A percentile compares a stretch with the other conserved stretches of the same genome.
Conservation (phyloP, 2,329 filamentous ascomycete species). For the Zarea fungicola region DNA sequence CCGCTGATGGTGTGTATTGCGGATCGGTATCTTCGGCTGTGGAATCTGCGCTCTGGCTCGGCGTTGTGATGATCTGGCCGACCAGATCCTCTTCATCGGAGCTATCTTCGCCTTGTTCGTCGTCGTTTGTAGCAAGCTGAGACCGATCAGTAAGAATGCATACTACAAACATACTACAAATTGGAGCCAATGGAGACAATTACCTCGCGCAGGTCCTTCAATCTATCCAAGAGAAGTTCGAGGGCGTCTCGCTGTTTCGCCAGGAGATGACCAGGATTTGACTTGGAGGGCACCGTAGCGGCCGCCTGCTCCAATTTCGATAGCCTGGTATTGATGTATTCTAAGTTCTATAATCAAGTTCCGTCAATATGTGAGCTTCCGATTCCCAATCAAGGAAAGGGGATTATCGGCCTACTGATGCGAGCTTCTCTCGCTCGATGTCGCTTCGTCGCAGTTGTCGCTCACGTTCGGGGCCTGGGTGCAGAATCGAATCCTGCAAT, state of each 20-base stretch:
- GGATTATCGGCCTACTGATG: constrained; percentile 30
- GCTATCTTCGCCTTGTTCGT: constrained; percentile 36
- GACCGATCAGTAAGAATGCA: no score
- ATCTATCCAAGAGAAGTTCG: constrained; percentile 58
- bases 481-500: constrained; percentile 60
- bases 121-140: constrained; percentile 30
- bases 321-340: constrained; percentile 64
- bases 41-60: constrained; percentile 47
- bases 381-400: no score
- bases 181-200: not conserved
- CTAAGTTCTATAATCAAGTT: constrained; percentile 55
- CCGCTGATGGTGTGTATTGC: constrained; percentile 46
- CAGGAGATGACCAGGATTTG: constrained; percentile 27
- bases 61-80: constrained; percentile 48
- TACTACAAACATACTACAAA: no score
- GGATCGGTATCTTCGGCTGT: constrained; percentile 33
- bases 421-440: constrained; percentile 52
- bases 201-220: constrained; percentile 64
- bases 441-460: constrained; percentile 53
- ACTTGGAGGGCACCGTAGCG: constrained; percentile 11
- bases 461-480: constrained; percentile 55
- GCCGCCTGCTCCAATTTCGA: constrained; percentile 67
- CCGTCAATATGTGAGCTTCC: constrained; percentile 46
- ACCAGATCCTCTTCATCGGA: constrained; percentile 55
- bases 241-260: constrained; percentile 60